These are phyloP conservation scores for Aspergillus olivimuriae DNA, from an alignment of 495 filamentous ascomycete genomes.

Conservation along the genomic window DNA sequence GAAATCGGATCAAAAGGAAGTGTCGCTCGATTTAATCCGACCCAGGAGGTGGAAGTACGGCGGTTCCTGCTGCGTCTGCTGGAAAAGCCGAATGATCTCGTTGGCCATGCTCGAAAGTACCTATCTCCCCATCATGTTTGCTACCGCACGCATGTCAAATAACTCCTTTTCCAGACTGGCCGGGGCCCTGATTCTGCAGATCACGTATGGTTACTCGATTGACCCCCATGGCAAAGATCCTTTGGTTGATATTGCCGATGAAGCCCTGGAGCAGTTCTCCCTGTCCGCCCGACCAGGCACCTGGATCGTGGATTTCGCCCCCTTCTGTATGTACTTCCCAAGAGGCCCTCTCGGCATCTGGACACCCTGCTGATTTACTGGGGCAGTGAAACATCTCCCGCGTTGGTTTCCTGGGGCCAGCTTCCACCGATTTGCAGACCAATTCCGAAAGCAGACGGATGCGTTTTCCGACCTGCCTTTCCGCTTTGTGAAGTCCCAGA, in stretches of 20 bases:
- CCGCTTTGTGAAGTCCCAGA: constrained; percentile 39
- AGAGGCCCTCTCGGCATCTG: too few species aligned
- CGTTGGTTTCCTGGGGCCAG: constrained; percentile 42
- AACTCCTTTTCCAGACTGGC: constrained; percentile 4
- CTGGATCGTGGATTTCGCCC: constrained; percentile 39
- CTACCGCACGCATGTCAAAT: too few species aligned
- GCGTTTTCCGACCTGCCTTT: constrained; percentile 30
- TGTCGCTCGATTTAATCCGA: constrained; percentile 25
- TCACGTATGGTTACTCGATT: constrained; percentile 42
- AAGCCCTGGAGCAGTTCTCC: constrained; percentile 35
- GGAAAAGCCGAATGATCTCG: constrained; percentile 25
- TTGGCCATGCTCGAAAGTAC: constrained; percentile 31
- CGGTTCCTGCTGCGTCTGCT: constrained; percentile 39
- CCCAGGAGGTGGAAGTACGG: constrained; percentile 33
- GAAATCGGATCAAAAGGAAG: constrained; percentile 20
- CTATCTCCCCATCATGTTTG: too few species aligned
- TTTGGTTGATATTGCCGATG: constrained; percentile 30
- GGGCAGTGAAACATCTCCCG: constrained; percentile 25
- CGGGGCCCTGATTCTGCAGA: constrained; percentile 39
- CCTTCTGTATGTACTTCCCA: constrained; percentile 5
- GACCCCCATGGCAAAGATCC: constrained; percentile 33
- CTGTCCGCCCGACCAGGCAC: constrained; percentile 32
- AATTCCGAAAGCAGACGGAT: constrained; percentile 19
- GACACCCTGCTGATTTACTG: neutral
- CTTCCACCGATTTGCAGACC: constrained; percentile 32